Percentiles rank a stretch among this genome's conserved stretches.
Evolutionary conservation across 164 flowering plant species (phyloP).

Genomic region (Piper longum): DNA sequence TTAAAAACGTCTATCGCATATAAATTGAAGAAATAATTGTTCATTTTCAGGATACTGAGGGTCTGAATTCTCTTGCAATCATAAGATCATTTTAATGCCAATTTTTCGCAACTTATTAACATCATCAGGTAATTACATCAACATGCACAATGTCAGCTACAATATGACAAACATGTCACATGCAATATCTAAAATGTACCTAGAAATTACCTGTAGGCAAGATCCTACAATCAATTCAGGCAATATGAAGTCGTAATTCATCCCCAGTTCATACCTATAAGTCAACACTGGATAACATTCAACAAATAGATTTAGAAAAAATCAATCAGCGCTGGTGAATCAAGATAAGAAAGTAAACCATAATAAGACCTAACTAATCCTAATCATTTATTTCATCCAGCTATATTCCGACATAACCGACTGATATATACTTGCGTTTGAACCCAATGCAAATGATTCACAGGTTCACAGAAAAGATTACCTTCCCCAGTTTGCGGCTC

Average conservation of each 20-base stretch:
- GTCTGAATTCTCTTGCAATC: slow-evolving; percentile 89
- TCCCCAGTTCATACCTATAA: slow-evolving; percentile 94
- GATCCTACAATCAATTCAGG: slow-evolving; percentile 97
- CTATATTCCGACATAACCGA: no score
- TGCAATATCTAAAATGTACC: background rate
- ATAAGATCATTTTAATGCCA: slow-evolving; percentile 87
- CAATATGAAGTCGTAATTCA: slow-evolving; percentile 83
- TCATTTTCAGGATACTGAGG: slow-evolving; percentile 69
- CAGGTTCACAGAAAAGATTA: no score
- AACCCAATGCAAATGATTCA: no score
- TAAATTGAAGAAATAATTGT: background rate
- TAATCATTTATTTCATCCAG: no score
- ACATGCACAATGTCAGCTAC: slow-evolving; percentile 1
- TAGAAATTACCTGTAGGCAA: slow-evolving; percentile 67
- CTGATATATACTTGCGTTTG: no score
- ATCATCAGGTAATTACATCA: slow-evolving; percentile 63
- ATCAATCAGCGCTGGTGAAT: background rate
- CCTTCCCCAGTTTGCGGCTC: no score
- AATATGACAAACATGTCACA: background rate
- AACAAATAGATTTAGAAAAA: slow-evolving; percentile 4
- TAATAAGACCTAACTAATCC: no score
- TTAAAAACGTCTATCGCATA: background rate
- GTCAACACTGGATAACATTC: slow-evolving; percentile 50
- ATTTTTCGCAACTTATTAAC: slow-evolving; percentile 81
- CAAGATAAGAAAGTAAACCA: background rate